Conservation (phyloP, 225 moss, liverwort and hornwort genomes). For the Antitrichia curtipendula region DNA sequence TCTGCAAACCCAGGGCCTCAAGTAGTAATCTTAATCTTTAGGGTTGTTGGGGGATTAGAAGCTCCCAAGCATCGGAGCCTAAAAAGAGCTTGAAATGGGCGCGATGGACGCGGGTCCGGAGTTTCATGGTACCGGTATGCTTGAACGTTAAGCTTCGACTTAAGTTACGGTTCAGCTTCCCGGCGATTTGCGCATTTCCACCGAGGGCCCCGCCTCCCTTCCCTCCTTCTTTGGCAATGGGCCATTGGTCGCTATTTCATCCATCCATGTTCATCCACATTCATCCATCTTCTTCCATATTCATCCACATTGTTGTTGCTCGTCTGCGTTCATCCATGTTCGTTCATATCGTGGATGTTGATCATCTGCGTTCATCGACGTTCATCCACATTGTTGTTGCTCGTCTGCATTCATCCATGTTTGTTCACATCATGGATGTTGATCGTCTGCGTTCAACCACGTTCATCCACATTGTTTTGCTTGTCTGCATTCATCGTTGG, state of each 20-base stretch:
- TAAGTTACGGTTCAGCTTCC: background rate
- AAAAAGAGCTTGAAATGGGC: background rate
- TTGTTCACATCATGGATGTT: no score
- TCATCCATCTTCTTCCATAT: background rate
- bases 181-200: background rate
- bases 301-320: no score
- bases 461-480: no score
- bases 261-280: background rate
- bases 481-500: no score
- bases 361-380: no score
- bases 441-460: no score
- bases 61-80: background rate
- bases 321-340: background rate
- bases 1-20: background rate
- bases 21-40: background rate
- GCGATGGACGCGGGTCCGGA: background rate
- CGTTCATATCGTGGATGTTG: rapidly evolving
- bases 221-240: no score
- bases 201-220: background rate
- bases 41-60: background rate
- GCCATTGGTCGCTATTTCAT: background rate
- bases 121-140: background rate
- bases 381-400: background rate
- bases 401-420: background rate
- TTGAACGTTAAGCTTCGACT: background rate